phyloP scores from a whole-genome alignment of 208 protist species.

The Tritrichomonas musculus region DNA sequence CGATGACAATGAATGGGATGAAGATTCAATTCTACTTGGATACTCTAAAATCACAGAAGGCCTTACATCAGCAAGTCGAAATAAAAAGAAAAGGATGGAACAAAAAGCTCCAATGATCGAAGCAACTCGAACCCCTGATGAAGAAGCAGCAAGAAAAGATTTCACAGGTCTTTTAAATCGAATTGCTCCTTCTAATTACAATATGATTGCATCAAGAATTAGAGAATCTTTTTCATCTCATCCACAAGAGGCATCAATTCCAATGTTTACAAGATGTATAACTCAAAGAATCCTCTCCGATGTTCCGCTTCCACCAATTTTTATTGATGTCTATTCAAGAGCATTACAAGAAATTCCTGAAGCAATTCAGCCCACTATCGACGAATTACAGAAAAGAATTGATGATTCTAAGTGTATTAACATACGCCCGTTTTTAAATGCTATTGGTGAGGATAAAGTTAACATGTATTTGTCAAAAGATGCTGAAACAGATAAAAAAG shows the following conservation, averaged over 20 bases:
- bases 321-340: constrained; percentile 27
- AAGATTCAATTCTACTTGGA: background rate
- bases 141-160: background rate
- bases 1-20: constrained; percentile 2
- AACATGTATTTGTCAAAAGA: background rate
- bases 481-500: background rate
- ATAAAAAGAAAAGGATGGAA: background rate
- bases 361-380: background rate
- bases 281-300: constrained; percentile 23
- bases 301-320: background rate
- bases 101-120: background rate
- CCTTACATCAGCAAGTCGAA: background rate
- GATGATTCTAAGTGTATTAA: background rate
- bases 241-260: background rate
- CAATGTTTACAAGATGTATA: constrained; percentile 28
- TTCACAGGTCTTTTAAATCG: constrained; percentile 20
- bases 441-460: background rate
- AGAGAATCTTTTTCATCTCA: background rate
- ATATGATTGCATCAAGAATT: background rate
- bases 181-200: constrained; percentile 29
- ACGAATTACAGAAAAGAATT: background rate
- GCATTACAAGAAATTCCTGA: background rate
- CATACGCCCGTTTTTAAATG: background rate
- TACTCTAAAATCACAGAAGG: background rate
- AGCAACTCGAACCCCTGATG: background rate